Base-by-base conservation (phyloP, 495 filamentous ascomycete species). In the Penicillium longicatenatum region DNA sequence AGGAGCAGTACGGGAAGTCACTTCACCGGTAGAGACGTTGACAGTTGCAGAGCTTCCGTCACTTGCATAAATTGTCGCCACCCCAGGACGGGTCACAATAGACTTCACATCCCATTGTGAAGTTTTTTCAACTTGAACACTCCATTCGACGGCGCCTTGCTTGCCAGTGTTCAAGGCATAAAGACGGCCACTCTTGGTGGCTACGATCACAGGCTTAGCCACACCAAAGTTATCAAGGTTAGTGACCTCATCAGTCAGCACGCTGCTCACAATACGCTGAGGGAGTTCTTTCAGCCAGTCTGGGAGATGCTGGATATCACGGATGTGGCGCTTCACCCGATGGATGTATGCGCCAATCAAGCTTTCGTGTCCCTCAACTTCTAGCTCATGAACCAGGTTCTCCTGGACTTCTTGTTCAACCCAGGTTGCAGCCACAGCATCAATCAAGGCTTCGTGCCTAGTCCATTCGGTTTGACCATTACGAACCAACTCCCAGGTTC, bases 301-400 rank as follows among this genome's bases (percentile, higher is more conserved):
- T 5, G 91, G 92, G n/a, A 97, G 78, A 63, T 90, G 75, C 63
- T 89, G 76, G 37, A 98, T 81, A 61, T 97, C 93, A 37, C 82
- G 76, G 9, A 89, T 54, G 66, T 99, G 94, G 43, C 94, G 87
- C 59, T 85, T 88, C 12, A 96, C 79, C 2, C 94, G 86, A 72
- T 97, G 93, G 37, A 93, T 76, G 65, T 97, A 99, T 16, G 95
- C 94, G 42, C 81, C 78, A 17, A 86, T 63, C 11, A 91, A 74
- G 64, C 88, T 93, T 68, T 86, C 86, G 65, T 97, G 90, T 10
- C 88, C 89, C 71, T 99, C 94, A 8, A 87, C 84, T 57, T 96
- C 86, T 26, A 99, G 79, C 37, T 93, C 85, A 64, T 89, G 85
- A 1, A 84, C 93, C 42, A 97, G 75, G 24, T 84, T 82, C 66